phyloP scores from a whole-genome alignment of 2,329 filamentous ascomycete species.

The Microsporum canis region DNA sequence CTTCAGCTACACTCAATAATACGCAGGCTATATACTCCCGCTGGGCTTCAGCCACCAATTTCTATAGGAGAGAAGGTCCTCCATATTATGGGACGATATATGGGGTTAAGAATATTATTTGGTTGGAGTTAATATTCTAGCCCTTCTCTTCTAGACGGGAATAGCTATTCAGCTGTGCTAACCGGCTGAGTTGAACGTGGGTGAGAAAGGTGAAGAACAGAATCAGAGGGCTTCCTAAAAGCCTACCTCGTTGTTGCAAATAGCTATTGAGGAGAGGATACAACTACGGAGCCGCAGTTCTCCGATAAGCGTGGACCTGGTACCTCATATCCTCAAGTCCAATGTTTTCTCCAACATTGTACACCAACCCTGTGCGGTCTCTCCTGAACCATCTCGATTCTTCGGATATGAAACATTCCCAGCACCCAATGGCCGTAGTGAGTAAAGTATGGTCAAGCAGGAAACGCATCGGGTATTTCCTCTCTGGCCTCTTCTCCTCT shows the following conservation, averaged over 20 bases:
- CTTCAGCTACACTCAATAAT: background rate
- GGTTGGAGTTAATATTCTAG: too few relatives aligned
- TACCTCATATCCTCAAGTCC: slow-evolving; percentile 89
- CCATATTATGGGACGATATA: too few relatives aligned
- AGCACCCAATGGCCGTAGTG: slow-evolving; percentile 39
- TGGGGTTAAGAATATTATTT: too few relatives aligned
- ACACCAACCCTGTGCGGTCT: slow-evolving; percentile 48
- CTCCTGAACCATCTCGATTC: slow-evolving; percentile 82
- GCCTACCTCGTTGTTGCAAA: too few relatives aligned
- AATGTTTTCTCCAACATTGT: slow-evolving; percentile 80
- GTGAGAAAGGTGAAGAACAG: too few relatives aligned
- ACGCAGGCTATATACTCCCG: too few relatives aligned
- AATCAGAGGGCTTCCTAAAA: too few relatives aligned
- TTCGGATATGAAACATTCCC: slow-evolving; percentile 63
- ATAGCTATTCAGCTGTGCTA: too few relatives aligned
- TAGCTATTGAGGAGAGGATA: background rate
- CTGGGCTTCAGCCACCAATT: too few relatives aligned
- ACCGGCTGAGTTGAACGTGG: too few relatives aligned
- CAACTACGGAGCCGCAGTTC: background rate
- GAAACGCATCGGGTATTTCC: slow-evolving; percentile 87
- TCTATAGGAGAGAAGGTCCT: too few relatives aligned
- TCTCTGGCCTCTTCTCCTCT: slow-evolving; percentile 19
- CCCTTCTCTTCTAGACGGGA: too few relatives aligned
- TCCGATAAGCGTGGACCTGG: slow-evolving; percentile 71
- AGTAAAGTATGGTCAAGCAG: slow-evolving; percentile 73